Evolutionary conservation across 345 rosid genomes (phyloP).

Genomic region (Hibiscus trionum): DNA sequence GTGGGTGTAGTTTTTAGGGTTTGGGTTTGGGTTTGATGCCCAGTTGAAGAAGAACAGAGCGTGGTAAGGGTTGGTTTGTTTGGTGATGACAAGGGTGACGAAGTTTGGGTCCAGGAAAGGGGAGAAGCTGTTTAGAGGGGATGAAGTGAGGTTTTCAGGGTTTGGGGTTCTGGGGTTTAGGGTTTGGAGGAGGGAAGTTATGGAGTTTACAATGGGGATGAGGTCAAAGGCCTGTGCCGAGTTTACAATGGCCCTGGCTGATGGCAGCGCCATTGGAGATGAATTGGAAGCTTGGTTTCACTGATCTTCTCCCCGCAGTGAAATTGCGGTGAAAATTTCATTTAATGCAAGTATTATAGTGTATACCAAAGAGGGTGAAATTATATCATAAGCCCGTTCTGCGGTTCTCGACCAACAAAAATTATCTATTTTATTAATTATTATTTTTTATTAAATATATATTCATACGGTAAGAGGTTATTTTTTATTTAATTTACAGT

Average conservation of each 20-base stretch:
- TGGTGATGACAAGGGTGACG: background rate
- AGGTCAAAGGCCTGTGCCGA: background rate
- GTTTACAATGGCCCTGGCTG: background rate
- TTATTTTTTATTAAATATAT: too few relatives aligned
- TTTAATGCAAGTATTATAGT: too few relatives aligned
- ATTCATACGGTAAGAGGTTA: too few relatives aligned
- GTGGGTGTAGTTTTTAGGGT: constrained; percentile 23
- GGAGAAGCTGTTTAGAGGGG: constrained; percentile 6
- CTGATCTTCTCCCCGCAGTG: background rate
- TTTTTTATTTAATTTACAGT: too few relatives aligned
- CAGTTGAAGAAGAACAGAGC: constrained; percentile 30
- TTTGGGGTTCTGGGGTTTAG: background rate
- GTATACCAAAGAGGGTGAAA: too few relatives aligned
- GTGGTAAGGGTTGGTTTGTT: constrained; percentile 4
- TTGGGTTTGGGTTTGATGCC: constrained; percentile 18
- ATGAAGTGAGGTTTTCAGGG: background rate
- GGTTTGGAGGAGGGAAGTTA: constrained; percentile 6
- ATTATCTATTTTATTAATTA: too few relatives aligned
- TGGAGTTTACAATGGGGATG: background rate
- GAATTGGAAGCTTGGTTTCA: background rate
- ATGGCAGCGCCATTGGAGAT: background rate
- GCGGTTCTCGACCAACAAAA: too few relatives aligned
- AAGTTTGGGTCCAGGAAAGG: constrained; percentile 2
- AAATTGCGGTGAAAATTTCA: too few relatives aligned
- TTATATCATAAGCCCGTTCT: too few relatives aligned